Base-by-base conservation (phyloP, 1,139 yeast genomes). In the Debaryomyces psychrophilus region DNA sequence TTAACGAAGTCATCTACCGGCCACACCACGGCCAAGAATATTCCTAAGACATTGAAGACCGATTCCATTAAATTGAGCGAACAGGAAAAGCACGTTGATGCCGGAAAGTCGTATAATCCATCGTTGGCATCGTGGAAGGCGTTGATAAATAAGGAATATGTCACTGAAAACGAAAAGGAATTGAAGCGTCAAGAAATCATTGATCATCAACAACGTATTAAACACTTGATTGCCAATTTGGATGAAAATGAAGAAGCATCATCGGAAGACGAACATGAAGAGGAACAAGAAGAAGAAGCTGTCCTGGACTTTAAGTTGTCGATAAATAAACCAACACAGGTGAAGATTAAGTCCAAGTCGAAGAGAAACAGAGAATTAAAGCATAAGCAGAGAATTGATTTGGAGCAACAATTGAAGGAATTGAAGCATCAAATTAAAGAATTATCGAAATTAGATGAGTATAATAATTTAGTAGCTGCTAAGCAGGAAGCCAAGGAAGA, bases 81-180 rank as follows among this genome's bases (percentile, higher is more conserved):
- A 20, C 68, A 60, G 6, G 65, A 58, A 9, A 59, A 64, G 33
- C 47, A 54, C 5, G 50, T 83, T 5, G 86, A 85, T 57, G 93
- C 85, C 2, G 99, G 99, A 45, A 87, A 87, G 64, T 92, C 98
- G 2, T 93, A 93, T 62, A 93, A 93, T 62, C 99, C 99, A 29
- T 80, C 95, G 11, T 73, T 86, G 53, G 87, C 85, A 50, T 82
- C 89, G 29, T 93, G 99, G 99, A 82, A 83, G 58, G 71, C 69
- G 26, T 74, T 92, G 56, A 79, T 93, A 47, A 72, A 81, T 50
- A 72, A 75, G 49, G 97, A 90, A 65, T 85, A 78, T 57, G 75
- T 66, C 45, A 71, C 74, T 46, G 97, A 90, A 61, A 78, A 82
- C 57, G 74, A 79, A 46, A 79, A 79, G 49, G 97, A 90, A 55